Evolutionary conservation across 1,284 basidiomycete genomes (phyloP), one percentile per base, ranked within the genome.

Genomic region (Cryptococcus sp.): DNA sequence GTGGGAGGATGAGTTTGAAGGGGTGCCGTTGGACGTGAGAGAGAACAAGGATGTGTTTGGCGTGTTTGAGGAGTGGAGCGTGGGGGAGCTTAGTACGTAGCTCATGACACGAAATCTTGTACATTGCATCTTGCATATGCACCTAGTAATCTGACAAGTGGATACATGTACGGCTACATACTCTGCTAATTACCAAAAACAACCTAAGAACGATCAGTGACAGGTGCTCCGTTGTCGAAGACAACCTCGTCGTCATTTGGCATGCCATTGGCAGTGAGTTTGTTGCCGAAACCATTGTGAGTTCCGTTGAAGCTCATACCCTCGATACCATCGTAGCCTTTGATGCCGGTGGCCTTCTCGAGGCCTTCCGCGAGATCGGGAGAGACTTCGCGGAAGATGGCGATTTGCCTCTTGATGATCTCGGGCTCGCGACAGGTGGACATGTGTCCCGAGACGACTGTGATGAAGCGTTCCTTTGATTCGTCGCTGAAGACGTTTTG

Each of bases 401-500:
- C 84, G 44, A 93, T 88, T 76, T 89, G 86, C 65, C 86, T 83
- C 38, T 81, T 80, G 78, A 85, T 85, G 75, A 93, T 83, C 64
- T 82, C 83, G 19, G 82, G 64, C 64, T 82, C 85, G 82, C 87
- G 88, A 70, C 86, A 86, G 26, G 74, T 80, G 40, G 82, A 80
- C 74, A 91, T 83, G 80, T 93, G 89, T 0, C 82, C 89, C 20
- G 87, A 82, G 56, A 95, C 81, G 73, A 93, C 93, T 73, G 82
- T 72, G 66, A 94, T 83, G 66, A 89, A 87, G 65, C 88, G 86
- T 62, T 85, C 81, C 50, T 85, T 83, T 55, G 84, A 83, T 22
- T 80, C 80, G 58, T 91, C 86, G 61, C 82, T 83, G 81, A 91
- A 88, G 23, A 94, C 92, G 68, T 85, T 87, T 62, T 78, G 72